Conservation (phyloP, 345 rosid species). For the Lepidium africanum region DNA sequence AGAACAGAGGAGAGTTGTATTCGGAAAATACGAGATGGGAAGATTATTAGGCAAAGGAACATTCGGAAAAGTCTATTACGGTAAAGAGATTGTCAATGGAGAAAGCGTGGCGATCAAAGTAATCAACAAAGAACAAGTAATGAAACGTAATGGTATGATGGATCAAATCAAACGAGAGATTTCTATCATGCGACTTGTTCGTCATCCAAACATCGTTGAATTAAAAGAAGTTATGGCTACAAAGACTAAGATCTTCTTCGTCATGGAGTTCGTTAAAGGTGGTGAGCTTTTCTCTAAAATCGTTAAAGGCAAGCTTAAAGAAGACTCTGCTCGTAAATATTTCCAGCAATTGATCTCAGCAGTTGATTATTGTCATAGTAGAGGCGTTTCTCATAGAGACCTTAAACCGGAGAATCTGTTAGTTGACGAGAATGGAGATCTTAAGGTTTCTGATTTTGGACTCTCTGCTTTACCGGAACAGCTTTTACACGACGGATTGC, state of each 20-base stretch:
- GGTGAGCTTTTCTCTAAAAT: slow-evolving; percentile 73
- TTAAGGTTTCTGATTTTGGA: slow-evolving; percentile 76
- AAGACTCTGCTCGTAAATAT: slow-evolving; percentile 46
- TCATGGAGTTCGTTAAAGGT: slow-evolving; percentile 71
- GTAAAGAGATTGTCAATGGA: slow-evolving; percentile 31
- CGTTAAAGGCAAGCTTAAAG: slow-evolving; percentile 50
- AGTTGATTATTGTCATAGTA: slow-evolving; percentile 66
- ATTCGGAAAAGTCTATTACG: slow-evolving; percentile 69
- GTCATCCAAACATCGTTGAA: slow-evolving; percentile 64
- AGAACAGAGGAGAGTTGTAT: slow-evolving; percentile 33
- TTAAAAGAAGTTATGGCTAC: slow-evolving; percentile 82
- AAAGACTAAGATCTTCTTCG: slow-evolving; percentile 49
- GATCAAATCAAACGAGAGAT: slow-evolving; percentile 72
- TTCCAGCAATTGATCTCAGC: slow-evolving; percentile 72
- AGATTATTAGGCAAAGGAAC: slow-evolving; percentile 72
- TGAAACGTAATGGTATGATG: slow-evolving; percentile 44
- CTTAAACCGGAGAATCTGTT: slow-evolving; percentile 75
- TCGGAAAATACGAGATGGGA: slow-evolving; percentile 68
- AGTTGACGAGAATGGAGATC: slow-evolving; percentile 55
- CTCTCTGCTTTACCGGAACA: slow-evolving; percentile 73
- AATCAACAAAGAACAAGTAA: slow-evolving; percentile 46
- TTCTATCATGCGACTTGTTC: slow-evolving; percentile 60
- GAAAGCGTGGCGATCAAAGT: slow-evolving; percentile 67
- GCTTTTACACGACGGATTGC: slow-evolving; percentile 55
- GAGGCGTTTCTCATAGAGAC: slow-evolving; percentile 80